A percentile compares a stretch with the other conserved stretches of the same genome.
Evolutionary conservation across 129 eudicot genomes (phyloP).

Genomic region (Smallanthus sonchifolius): DNA sequence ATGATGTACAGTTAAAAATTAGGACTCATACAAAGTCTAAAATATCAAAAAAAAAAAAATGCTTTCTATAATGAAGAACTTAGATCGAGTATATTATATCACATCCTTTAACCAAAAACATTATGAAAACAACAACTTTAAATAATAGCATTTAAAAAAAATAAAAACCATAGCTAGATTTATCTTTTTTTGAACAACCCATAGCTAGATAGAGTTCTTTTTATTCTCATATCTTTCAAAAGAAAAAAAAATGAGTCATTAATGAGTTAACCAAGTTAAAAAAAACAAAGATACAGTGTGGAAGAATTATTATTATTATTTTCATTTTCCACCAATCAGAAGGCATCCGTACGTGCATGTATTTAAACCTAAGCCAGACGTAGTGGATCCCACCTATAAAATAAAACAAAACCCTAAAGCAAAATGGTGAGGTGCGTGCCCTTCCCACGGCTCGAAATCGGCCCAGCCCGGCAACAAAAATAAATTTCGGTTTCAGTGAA

Average conservation of each 20-base stretch:
- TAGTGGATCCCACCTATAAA: constrained; percentile 11
- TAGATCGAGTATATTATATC: neutral
- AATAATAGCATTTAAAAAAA: neutral
- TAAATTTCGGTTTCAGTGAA: constrained; percentile 43
- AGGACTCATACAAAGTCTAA: no score
- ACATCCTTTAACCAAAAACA: neutral
- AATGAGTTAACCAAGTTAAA: neutral
- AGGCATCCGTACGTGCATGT: constrained; percentile 24
- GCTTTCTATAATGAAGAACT: neutral
- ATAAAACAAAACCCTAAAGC: constrained; percentile 22
- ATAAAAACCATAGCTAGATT: neutral
- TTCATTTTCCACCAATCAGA: constrained; percentile 17
- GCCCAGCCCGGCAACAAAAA: constrained; percentile 37
- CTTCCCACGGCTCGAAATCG: constrained; percentile 33
- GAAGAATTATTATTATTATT: neutral
- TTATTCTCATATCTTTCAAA: neutral
- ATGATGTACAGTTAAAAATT: no score
- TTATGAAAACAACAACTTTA: neutral
- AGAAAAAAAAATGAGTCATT: neutral
- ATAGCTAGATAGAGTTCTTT: no score
- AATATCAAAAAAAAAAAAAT: no score
- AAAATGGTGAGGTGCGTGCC: constrained; percentile 28
- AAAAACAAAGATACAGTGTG: neutral
- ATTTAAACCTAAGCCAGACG: constrained; percentile 10
- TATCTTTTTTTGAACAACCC: no score